Conservation (phyloP, 2,329 filamentous ascomycete genomes). For the Byssoonygena ceratinophila region DNA sequence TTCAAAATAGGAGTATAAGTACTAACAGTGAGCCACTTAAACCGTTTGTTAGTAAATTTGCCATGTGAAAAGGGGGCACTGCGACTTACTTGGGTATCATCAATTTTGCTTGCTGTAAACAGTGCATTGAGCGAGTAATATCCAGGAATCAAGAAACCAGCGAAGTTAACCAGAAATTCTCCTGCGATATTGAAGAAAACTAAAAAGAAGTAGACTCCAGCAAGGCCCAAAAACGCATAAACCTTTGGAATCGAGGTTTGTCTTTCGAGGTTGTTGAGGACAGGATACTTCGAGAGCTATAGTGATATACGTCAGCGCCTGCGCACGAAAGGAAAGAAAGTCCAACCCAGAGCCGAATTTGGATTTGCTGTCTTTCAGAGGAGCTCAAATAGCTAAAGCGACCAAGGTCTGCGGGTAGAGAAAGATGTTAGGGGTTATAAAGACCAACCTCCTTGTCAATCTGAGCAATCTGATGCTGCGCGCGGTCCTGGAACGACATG, state of each 20-base stretch:
- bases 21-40: conserved; percentile 52
- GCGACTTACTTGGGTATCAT: conserved; percentile 53
- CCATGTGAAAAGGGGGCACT: not conserved
- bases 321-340: not conserved
- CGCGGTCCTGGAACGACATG: conserved; percentile 47
- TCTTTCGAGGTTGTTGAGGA: conserved; percentile 58
- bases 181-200: conserved; percentile 63
- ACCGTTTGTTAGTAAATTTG: conserved; percentile 19
- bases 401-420: not conserved
- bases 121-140: conserved; percentile 57
- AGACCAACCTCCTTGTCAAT: conserved; percentile 56
- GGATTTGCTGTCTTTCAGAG: not conserved
- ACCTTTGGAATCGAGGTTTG: conserved; percentile 59
- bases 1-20: conserved; percentile 15
- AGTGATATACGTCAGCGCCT: not conserved
- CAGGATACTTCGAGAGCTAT: conserved; percentile 56
- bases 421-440: not conserved
- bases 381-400: not conserved
- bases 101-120: conserved; percentile 49
- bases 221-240: conserved; percentile 55
- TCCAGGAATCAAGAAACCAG: conserved; percentile 53
- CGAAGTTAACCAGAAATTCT: conserved; percentile 57
- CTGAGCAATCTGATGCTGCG: conserved; percentile 54
- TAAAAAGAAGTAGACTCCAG: conserved; percentile 57
- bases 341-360: not conserved